Conservation (phyloP, 352 stramenopile species). For the Globisporangium radiosum region DNA sequence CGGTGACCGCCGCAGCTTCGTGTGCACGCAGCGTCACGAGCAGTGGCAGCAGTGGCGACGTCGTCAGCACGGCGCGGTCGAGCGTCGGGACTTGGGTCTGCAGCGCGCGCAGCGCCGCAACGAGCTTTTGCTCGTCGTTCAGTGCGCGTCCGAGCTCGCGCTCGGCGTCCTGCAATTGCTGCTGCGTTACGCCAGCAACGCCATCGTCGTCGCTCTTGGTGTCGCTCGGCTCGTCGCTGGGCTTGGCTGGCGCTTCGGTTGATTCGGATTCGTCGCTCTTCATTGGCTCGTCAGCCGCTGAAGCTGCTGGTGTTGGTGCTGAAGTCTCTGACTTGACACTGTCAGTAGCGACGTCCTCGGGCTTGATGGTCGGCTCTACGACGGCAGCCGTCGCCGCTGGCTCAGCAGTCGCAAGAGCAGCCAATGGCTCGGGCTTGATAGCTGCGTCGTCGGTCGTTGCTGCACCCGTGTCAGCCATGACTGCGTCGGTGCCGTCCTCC, state of each 20-base stretch:
- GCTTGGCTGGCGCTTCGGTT: neutral
- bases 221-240: neutral
- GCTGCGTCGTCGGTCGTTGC: neutral
- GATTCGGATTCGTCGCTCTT: neutral
- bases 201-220: constrained; percentile 7
- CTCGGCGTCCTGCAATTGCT: constrained; percentile 24
- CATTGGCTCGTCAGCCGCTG: neutral
- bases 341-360: neutral
- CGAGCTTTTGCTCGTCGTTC: constrained; percentile 32
- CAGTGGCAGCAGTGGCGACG: constrained; percentile 25
- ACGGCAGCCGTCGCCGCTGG: neutral
- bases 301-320: neutral
- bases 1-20: constrained; percentile 19
- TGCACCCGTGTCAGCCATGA: constrained; percentile 4
- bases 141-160: constrained; percentile 26
- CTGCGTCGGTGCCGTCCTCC: constrained; percentile 35
- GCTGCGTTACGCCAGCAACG: constrained; percentile 5
- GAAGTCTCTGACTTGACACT: neutral
- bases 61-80: constrained; percentile 22
- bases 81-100: constrained; percentile 19
- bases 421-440: constrained; percentile 5
- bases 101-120: constrained; percentile 27
- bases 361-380: neutral
- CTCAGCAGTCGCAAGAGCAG: neutral
- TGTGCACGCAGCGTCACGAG: constrained; percentile 35